phyloP scores from a whole-genome alignment of 805 yeast genomes.

The Candida dajiaensis region DNA sequence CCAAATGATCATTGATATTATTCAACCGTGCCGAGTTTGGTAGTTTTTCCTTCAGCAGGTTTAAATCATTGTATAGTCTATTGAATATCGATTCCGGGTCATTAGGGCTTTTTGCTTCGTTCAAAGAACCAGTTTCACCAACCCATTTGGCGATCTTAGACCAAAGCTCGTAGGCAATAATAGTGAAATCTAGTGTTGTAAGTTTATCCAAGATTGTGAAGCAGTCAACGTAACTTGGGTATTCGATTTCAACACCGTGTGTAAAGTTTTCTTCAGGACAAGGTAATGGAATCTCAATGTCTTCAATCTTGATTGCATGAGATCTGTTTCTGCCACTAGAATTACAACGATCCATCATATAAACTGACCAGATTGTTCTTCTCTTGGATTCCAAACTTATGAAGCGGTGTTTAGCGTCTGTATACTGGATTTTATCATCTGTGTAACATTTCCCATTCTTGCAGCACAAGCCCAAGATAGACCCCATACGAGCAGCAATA shows the following conservation, averaged over 20 bases:
- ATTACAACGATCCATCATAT: constrained; percentile 37
- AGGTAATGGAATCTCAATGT: constrained; percentile 28
- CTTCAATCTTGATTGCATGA: constrained; percentile 29
- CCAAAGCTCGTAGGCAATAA: constrained; percentile 33
- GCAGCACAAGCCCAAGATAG: constrained; percentile 29
- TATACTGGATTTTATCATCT: not conserved
- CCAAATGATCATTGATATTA: constrained; percentile 27
- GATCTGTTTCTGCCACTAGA: constrained; percentile 31
- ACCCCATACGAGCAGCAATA: constrained; percentile 36
- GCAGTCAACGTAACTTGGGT: constrained; percentile 8
- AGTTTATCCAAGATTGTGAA: constrained; percentile 9
- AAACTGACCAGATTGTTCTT: constrained; percentile 35
- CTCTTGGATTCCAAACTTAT: constrained; percentile 28
- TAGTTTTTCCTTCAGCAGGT: constrained; percentile 20
- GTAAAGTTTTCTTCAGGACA: constrained; percentile 28
- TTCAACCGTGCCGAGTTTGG: constrained; percentile 24
- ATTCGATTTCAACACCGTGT: constrained; percentile 21
- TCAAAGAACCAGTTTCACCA: constrained; percentile 29
- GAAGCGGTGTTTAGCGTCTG: constrained; percentile 3
- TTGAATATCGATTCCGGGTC: constrained; percentile 23
- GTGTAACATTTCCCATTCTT: constrained; percentile 17
- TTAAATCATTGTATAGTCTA: constrained; percentile 23
- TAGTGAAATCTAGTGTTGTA: constrained; percentile 27
- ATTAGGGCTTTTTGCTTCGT: constrained; percentile 29
- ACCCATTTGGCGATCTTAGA: constrained; percentile 33